A percentile compares a stretch with the other conserved stretches of the same genome.
Conservation (phyloP, 1,139 yeast species). For the Candida tetrigidarum region DNA sequence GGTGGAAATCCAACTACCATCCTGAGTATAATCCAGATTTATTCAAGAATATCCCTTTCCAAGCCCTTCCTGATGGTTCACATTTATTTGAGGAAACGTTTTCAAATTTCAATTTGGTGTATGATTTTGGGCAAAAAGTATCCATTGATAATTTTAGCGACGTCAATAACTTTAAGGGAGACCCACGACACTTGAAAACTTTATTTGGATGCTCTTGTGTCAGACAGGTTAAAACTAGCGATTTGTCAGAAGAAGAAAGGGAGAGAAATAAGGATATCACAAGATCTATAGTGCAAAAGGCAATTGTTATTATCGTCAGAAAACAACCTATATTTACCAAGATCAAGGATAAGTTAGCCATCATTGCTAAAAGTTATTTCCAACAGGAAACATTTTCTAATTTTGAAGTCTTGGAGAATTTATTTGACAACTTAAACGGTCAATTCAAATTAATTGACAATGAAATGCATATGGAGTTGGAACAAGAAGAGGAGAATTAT, state of each 20-base stretch:
- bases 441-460: constrained; percentile 33
- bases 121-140: constrained; percentile 57
- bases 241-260: constrained; percentile 50
- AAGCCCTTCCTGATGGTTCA: constrained; percentile 95
- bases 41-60: constrained; percentile 94
- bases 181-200: constrained; percentile 63
- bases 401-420: constrained; percentile 63
- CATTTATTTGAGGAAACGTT: constrained; percentile 92
- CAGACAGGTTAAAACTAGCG: constrained; percentile 73
- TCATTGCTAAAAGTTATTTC: constrained; percentile 86
- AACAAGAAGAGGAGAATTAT: constrained; percentile 52
- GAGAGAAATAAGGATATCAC: constrained; percentile 71
- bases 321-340: constrained; percentile 85
- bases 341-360: constrained; percentile 85
- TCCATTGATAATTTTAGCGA: constrained; percentile 51
- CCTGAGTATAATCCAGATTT: constrained; percentile 43
- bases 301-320: constrained; percentile 83
- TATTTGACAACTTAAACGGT: constrained; percentile 71
- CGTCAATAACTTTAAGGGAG: constrained; percentile 46
- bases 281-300: constrained; percentile 88
- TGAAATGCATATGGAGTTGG: constrained; percentile 20
- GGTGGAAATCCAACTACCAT: constrained; percentile 76
- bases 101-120: constrained; percentile 86
- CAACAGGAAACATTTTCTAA: constrained; percentile 79
- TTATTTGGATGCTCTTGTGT: constrained; percentile 94